Evolutionary conservation across 2,329 filamentous ascomycete genomes (phyloP), one percentile per base, ranked within the genome.

Genomic region (Beauveria australis): DNA sequence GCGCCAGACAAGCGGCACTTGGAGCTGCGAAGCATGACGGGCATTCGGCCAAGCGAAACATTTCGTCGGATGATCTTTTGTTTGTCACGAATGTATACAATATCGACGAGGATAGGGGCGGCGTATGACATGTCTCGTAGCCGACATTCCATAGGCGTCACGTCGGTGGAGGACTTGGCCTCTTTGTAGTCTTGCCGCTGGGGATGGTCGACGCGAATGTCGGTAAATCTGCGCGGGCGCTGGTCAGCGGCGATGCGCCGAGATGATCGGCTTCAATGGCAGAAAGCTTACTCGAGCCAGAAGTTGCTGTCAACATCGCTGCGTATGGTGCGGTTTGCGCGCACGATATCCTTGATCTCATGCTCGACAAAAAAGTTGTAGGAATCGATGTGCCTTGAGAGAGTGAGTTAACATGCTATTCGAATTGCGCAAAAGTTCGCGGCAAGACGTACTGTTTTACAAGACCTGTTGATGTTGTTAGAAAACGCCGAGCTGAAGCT

Each of bases 301-400:
- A 97, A 97, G 66, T 89, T 89, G 65, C 89, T 89, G 70, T 97
- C 92, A 51, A 94, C 89, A 78, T 97, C 93, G 74, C 92, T 96
- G 66, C 89, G 86, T 64, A 99, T 89, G 46, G 86, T 88, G 53
- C 89, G 87, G 72, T 97, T 97, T 56, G 93, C 90, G 71, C 91
- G 87, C 66, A 99, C 89, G 67, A 99, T 99, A 69, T 97, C 92
- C 76, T 96, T 96, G 73, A 99, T 87, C 72, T 97, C 92, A 61
- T 95, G 89, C 67, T 99, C 91, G 66, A 97, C 89, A 68, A 99
- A 97, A 76, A 94, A 96, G 76, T 99, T 97, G 81, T 95, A 99
- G 26, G 94, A 97, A 78, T 99, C 95, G 71, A 96, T 93, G 74
- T 97, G 92, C 68, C 80, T 81, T 48, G 8, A 18, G 51, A 69